Evolutionary conservation across 2,329 filamentous ascomycete species (phyloP).

Genomic region (Penicillium sp.): DNA sequence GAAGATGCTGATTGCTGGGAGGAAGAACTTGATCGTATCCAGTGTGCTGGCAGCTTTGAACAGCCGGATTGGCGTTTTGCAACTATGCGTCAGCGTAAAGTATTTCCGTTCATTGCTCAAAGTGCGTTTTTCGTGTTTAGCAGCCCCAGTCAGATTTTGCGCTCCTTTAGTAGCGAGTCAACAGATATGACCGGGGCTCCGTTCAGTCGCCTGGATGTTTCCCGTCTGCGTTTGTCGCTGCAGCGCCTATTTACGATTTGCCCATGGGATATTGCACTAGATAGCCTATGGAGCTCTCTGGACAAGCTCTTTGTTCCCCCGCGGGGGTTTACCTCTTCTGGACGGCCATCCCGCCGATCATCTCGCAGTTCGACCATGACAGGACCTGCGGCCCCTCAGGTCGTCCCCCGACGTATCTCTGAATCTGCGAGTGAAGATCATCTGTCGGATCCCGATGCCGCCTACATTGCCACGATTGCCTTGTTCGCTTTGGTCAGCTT

Average conservation of each 20-base stretch:
- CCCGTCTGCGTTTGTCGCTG: slow-evolving; percentile 32
- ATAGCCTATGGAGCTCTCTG: slow-evolving; percentile 41
- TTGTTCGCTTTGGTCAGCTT: slow-evolving; percentile 39
- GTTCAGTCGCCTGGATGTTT: slow-evolving; percentile 24
- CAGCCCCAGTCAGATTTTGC: slow-evolving; percentile 38
- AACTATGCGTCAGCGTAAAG: slow-evolving; percentile 34
- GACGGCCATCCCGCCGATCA: slow-evolving; percentile 29
- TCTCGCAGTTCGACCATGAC: slow-evolving; percentile 27
- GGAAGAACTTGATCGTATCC: slow-evolving; percentile 37
- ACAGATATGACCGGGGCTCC: background rate
- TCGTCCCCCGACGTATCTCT: slow-evolving; percentile 25
- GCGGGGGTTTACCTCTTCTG: slow-evolving; percentile 30
- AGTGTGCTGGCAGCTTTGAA: slow-evolving; percentile 35
- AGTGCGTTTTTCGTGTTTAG: slow-evolving; percentile 45
- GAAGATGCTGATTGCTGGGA: slow-evolving; percentile 39
- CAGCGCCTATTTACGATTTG: slow-evolving; percentile 36
- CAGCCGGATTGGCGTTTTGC: slow-evolving; percentile 38
- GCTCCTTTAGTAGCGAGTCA: slow-evolving; percentile 35
- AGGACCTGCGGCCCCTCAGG: slow-evolving; percentile 15
- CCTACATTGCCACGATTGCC: slow-evolving; percentile 36
- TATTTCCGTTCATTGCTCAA: slow-evolving; percentile 43
- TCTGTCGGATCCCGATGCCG: slow-evolving; percentile 38
- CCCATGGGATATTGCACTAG: slow-evolving; percentile 40
- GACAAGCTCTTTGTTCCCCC: slow-evolving; percentile 41
- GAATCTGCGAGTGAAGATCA: slow-evolving; percentile 30